Conservation (phyloP, 1,284 basidiomycete genomes). For the Heterobasidion occidentale region DNA sequence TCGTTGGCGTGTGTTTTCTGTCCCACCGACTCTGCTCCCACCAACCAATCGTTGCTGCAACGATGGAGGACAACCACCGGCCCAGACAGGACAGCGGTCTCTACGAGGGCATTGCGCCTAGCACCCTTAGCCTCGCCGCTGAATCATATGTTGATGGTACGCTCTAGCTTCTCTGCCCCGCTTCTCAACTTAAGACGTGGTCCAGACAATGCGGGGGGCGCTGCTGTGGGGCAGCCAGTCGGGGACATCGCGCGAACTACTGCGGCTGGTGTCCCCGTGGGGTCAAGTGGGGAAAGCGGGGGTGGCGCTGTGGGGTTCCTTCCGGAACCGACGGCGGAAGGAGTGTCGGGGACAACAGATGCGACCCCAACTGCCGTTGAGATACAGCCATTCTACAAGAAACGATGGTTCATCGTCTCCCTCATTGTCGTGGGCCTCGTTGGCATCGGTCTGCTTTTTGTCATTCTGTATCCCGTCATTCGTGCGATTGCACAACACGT, state of each 20-base stretch:
- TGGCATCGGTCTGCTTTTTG: conserved; percentile 54
- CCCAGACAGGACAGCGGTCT: not conserved
- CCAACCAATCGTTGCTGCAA: not conserved
- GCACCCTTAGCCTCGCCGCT: not conserved
- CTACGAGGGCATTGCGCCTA: not conserved
- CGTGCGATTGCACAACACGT: conserved; percentile 56
- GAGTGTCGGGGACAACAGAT: not conserved
- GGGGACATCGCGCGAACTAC: not conserved
- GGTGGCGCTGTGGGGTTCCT: not conserved
- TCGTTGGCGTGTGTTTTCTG: not conserved
- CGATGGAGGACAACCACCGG: not conserved
- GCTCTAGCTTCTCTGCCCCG: not conserved
- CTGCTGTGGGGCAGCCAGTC: not conserved
- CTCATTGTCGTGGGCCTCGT: conserved; percentile 29
- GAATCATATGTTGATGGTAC: not conserved
- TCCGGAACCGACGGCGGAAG: not conserved
- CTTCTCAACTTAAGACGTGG: not conserved
- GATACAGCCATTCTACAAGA: conserved; percentile 24
- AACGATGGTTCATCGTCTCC: conserved; percentile 39
- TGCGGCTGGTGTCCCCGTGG: not conserved
- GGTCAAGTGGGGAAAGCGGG: not conserved
- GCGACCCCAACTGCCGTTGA: conserved; percentile 3
- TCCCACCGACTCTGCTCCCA: not conserved
- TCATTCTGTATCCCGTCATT: conserved; percentile 57
- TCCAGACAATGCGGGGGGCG: not conserved